Percentiles rank a stretch among this genome's conserved stretches.
Conservation (phyloP, 345 rosid species). For the Crucihimalaya himalaica region DNA sequence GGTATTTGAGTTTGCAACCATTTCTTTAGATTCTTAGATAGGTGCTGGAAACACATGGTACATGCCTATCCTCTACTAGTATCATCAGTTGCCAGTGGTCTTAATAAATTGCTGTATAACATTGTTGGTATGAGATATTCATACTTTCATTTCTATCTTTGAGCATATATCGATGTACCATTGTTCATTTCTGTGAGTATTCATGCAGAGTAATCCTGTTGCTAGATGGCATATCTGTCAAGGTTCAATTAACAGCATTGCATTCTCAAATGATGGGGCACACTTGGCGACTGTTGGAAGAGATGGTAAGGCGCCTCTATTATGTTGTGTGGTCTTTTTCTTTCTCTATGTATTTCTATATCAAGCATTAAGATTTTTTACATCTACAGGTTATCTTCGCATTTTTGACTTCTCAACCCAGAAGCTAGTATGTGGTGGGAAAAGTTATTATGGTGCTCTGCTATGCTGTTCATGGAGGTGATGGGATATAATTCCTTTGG, state of each 20-base stretch:
- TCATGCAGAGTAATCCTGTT: constrained; percentile 89
- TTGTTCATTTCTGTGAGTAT: constrained; percentile 36
- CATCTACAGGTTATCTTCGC: constrained; percentile 77
- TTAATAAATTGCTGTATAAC: not conserved
- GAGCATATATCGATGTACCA: not conserved
- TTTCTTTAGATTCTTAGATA: constrained; percentile 13
- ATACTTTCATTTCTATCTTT: constrained; percentile 19
- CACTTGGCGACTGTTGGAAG: constrained; percentile 97
- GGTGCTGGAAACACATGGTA: not conserved
- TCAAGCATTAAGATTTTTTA: constrained; percentile 10
- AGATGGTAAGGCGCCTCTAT: constrained; percentile 66
- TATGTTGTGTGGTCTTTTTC: not conserved
- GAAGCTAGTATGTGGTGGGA: constrained; percentile 43
- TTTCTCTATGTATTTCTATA: constrained; percentile 17
- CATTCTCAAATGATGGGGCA: constrained; percentile 83
- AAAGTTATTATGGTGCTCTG: constrained; percentile 44
- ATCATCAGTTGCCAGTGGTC: constrained; percentile 14
- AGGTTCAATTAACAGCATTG: constrained; percentile 86
- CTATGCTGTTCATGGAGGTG: constrained; percentile 47
- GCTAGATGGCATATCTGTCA: constrained; percentile 99
- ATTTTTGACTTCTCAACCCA: constrained; percentile 72
- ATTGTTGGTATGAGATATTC: constrained; percentile 2
- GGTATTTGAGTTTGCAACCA: constrained; percentile 50
- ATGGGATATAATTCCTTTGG: constrained; percentile 23
- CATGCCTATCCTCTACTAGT: not conserved